phyloP scores from a whole-genome alignment of 208 protist species.

The Acanthamoeba quina region DNA sequence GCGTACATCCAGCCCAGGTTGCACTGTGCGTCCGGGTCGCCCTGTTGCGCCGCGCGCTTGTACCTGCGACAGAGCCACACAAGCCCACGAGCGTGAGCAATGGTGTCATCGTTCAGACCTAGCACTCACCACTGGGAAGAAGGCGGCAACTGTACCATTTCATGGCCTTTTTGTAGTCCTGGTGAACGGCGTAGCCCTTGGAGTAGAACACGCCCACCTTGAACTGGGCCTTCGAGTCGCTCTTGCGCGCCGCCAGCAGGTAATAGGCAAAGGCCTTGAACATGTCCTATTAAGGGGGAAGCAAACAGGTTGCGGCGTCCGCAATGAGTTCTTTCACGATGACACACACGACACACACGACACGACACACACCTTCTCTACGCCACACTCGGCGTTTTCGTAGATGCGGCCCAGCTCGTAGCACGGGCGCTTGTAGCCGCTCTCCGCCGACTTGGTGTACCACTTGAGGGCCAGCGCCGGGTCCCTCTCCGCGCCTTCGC shows the following conservation, averaged over 20 bases:
- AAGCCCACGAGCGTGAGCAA: background rate
- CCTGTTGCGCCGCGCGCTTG: conserved; percentile 34
- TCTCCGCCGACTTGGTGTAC: conserved; percentile 71
- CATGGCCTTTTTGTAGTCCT: conserved; percentile 70
- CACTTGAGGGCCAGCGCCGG: conserved; percentile 43
- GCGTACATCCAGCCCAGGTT: conserved; percentile 68
- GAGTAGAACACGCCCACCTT: conserved; percentile 60
- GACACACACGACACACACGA: background rate
- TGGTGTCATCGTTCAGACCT: background rate
- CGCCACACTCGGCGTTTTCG: conserved; percentile 56
- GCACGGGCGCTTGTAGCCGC: conserved; percentile 65
- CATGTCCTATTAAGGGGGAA: background rate
- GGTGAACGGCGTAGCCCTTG: conserved; percentile 58
- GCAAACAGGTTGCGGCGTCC: background rate
- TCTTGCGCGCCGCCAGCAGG: conserved; percentile 54
- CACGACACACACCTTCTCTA: background rate
- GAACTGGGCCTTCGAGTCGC: conserved; percentile 55
- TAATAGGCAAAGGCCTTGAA: conserved; percentile 70
- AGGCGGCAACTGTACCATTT: conserved; percentile 22
- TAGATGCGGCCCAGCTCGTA: conserved; percentile 54
- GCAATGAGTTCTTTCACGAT: background rate
- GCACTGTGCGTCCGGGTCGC: conserved; percentile 65
- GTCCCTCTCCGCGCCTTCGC: conserved; percentile 45
- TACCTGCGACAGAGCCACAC: background rate
- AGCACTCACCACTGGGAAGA: background rate